These are phyloP conservation scores for Saccharomyces hybrid DNA, from an alignment of 1,139 yeast genomes.

Conservation along the genomic window DNA sequence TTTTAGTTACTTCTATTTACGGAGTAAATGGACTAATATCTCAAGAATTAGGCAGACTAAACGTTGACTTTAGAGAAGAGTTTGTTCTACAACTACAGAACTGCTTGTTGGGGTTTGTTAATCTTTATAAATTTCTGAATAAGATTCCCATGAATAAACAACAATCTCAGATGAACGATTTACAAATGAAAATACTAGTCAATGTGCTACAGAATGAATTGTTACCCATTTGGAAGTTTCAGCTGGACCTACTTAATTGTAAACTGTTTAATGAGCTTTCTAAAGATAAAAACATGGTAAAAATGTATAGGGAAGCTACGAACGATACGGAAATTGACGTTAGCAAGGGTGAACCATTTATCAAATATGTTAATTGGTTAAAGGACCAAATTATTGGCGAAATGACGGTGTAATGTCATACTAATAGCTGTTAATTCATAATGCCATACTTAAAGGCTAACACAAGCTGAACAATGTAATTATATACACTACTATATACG, in stretches of 20 bases:
- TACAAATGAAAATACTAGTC: conserved; percentile 16
- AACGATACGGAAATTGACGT: conserved; percentile 8
- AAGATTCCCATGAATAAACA: conserved; percentile 17
- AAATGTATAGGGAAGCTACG: conserved; percentile 9
- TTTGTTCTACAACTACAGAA: conserved; percentile 12
- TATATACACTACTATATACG: too few species aligned
- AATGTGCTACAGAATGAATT: conserved; percentile 17
- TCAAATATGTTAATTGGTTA: conserved; percentile 16
- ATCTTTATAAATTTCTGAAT: conserved; percentile 16
- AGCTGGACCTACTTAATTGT: conserved; percentile 18
- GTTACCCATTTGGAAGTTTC: conserved; percentile 19
- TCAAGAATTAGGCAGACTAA: background rate
- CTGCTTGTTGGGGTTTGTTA: conserved; percentile 20
- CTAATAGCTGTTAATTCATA: too few species aligned
- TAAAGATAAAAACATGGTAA: conserved; percentile 8
- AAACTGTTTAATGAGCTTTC: conserved; percentile 14
- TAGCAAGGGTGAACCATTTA: conserved; percentile 13
- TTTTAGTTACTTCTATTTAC: background rate
- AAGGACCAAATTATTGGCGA: conserved; percentile 16
- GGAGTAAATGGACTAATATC: background rate
- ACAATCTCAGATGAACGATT: conserved; percentile 12
- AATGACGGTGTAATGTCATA: conserved; percentile 5
- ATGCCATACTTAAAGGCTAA: too few species aligned
- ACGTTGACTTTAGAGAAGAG: background rate
- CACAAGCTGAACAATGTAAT: background rate